A percentile compares a stretch with the other conserved stretches of the same genome.
Evolutionary conservation across 345 rosid species (phyloP).

Genomic region (Clarkia xantiana): DNA sequence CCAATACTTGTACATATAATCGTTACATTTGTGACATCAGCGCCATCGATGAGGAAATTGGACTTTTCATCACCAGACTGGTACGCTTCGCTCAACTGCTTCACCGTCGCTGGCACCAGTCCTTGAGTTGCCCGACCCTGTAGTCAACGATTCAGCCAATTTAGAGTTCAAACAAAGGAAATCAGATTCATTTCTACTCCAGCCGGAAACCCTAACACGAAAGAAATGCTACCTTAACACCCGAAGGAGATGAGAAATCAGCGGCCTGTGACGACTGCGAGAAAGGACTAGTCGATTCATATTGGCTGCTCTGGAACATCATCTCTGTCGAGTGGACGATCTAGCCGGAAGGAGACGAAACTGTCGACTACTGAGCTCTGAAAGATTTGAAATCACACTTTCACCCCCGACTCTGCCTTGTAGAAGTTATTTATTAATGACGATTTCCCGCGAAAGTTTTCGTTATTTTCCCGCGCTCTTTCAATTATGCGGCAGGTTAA

Average conservation of each 20-base stretch:
- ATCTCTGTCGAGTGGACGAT: background rate
- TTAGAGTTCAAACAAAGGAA: background rate
- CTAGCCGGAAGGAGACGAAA: too few relatives aligned
- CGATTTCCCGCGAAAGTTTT: too few relatives aligned
- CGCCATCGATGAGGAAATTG: conserved; percentile 42
- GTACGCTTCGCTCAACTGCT: conserved; percentile 67
- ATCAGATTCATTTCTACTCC: background rate
- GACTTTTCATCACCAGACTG: conserved; percentile 72
- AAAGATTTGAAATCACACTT: too few relatives aligned
- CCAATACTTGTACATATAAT: background rate
- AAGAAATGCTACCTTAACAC: conserved; percentile 28
- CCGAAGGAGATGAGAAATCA: conserved; percentile 32
- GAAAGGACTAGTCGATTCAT: conserved; percentile 56
- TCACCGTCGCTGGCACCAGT: conserved; percentile 62
- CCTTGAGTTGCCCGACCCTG: conserved; percentile 64
- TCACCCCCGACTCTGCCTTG: too few relatives aligned
- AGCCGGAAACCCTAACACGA: background rate
- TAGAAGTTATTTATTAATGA: too few relatives aligned
- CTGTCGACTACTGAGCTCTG: too few relatives aligned
- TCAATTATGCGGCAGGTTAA: too few relatives aligned
- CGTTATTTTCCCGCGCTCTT: too few relatives aligned
- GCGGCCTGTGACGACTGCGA: conserved; percentile 47
- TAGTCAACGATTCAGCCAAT: background rate
- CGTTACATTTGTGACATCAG: conserved; percentile 45
- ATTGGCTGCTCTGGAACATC: conserved; percentile 68